Evolutionary conservation across 2,329 filamentous ascomycete genomes (phyloP).

Genomic region (Aspergillus novofumigatus): DNA sequence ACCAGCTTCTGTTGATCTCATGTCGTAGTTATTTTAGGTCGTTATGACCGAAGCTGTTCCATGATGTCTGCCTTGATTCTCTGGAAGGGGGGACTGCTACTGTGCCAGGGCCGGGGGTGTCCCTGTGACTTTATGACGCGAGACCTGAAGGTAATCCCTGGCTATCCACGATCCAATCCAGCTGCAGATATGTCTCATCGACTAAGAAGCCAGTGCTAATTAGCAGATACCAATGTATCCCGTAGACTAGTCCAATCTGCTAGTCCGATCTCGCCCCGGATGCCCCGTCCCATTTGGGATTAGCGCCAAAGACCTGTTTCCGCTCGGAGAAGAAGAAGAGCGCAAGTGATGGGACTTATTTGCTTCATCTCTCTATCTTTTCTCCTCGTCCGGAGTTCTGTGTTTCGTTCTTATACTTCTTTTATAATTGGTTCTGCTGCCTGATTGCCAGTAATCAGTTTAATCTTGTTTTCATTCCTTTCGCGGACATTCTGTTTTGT

Average conservation of each 20-base stretch:
- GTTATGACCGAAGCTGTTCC: not conserved
- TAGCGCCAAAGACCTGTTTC: not conserved
- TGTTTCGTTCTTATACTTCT: not conserved
- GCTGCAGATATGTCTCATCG: not conserved
- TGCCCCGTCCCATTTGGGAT: not conserved
- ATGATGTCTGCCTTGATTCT: not conserved
- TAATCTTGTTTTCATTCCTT: not conserved
- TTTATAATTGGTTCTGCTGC: not conserved
- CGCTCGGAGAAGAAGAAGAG: constrained; percentile 1
- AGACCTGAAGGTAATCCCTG: too few relatives aligned
- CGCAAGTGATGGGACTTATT: not conserved
- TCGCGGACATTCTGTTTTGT: not conserved
- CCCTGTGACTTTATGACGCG: not conserved
- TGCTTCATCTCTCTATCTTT: not conserved
- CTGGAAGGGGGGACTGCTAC: not conserved
- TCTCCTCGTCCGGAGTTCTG: not conserved
- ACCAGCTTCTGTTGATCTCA: not conserved
- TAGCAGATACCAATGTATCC: not conserved
- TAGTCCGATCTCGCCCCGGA: not conserved
- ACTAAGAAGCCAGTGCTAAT: not conserved
- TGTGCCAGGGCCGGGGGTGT: not conserved
- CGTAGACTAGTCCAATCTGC: not conserved
- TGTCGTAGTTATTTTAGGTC: not conserved
- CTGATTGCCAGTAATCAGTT: not conserved
- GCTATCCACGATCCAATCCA: too few relatives aligned